Base-by-base conservation (phyloP, 305 asterid genomes). In the Petunia hybrid region DNA sequence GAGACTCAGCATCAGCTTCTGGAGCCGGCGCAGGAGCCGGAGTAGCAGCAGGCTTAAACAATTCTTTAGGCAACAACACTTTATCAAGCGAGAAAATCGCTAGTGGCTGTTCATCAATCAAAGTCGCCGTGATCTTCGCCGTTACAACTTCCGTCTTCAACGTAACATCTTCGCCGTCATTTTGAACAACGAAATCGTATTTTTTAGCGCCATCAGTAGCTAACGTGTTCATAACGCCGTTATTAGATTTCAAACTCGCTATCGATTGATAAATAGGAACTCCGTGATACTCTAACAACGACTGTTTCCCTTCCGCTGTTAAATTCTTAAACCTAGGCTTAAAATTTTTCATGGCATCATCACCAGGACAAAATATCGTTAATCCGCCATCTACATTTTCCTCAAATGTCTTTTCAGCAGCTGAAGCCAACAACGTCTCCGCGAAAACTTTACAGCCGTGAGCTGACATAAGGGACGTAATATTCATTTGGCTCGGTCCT, bases 381-480 rank as follows among this genome's bases (percentile, higher is more conserved):
- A 96, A 73, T 63, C 99, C 99, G 51, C 98, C 91, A 43, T 73
- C 83, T 0, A 89, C 43, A 31, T 87, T 94, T 77, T 79, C 87
- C 8, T 85, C 89, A 31, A 83, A 96, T 2, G 97, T 96, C 36
- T 84, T 35, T 66, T 84, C 82, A 16, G 99, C 99, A 0, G 92
- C 91, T 75, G 82, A 89, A 10, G 84, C 86, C 31, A 81, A 48
- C 36, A 96, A 85, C 10, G 91, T 87, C 40, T 94, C 97, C 64
- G 98, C 98, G 84, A 96, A 96, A 1, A 85, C 82, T 79, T 90
- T 94, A 80, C 99, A 96, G 45, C 98, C 98, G 68, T 92, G 93
- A 39, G 91, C 96, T 8, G 97, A 87, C 97, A 96, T 85, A 1
- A 87, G 70, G 5, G 88, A 82, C 2, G 99, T 96, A 79, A 93